These are phyloP conservation scores for Fraxinus latifolia DNA, from an alignment of 305 asterid species.

Conservation along the genomic window DNA sequence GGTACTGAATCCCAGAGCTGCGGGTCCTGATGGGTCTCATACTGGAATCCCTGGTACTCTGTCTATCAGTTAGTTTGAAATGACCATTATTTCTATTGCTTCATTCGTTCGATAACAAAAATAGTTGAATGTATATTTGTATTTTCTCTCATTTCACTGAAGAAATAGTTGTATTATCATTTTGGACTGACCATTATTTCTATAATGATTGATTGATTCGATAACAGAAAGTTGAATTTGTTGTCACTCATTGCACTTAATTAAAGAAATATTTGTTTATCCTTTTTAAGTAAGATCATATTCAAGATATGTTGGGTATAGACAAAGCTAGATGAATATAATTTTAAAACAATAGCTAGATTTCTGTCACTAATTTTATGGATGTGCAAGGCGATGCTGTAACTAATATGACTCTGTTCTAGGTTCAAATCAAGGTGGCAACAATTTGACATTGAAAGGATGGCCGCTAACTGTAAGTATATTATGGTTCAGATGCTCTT, in stretches of 20 bases:
- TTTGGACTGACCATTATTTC: neutral
- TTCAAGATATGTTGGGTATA: conserved; percentile 12
- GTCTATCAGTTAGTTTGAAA: neutral
- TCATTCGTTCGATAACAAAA: neutral
- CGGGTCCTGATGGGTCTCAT: conserved; percentile 82
- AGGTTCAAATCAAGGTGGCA: conserved; percentile 95
- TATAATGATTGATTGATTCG: neutral
- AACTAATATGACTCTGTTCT: conserved; percentile 27
- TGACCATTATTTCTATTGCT: neutral
- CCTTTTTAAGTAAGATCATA: neutral
- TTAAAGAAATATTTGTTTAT: conserved; percentile 7
- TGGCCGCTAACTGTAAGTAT: conserved; percentile 86
- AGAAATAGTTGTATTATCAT: neutral
- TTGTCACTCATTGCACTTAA: neutral
- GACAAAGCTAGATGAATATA: neutral
- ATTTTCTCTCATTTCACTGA: neutral
- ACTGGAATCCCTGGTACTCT: conserved; percentile 83
- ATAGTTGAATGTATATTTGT: neutral
- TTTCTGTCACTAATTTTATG: neutral
- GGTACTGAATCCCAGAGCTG: conserved; percentile 69
- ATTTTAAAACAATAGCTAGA: neutral
- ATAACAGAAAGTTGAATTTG: neutral
- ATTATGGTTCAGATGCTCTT: conserved; percentile 1
- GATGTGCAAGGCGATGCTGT: conserved; percentile 10
- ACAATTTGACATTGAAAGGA: conserved; percentile 93